phyloP scores from a whole-genome alignment of 345 rosid species.

The Bruguiera gymnorhiza region DNA sequence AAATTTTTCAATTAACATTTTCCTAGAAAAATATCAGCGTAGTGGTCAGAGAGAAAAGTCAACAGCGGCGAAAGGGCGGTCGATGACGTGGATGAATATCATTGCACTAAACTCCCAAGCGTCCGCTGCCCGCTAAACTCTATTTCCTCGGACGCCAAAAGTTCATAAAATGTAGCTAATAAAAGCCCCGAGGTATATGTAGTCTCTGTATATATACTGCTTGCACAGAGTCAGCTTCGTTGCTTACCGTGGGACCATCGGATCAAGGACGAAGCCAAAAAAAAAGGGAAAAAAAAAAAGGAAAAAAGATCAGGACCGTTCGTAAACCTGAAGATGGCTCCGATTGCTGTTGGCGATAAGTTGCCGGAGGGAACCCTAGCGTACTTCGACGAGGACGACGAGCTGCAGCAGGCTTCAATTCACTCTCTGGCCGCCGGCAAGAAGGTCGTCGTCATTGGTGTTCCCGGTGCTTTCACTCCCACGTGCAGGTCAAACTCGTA shows the following conservation, averaged over 20 bases:
- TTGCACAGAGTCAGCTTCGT: too few species aligned
- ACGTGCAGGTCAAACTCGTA: slow-evolving; percentile 71
- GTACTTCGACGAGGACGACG: slow-evolving; percentile 83
- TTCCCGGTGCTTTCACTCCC: slow-evolving; percentile 99
- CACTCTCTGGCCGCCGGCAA: slow-evolving; percentile 87
- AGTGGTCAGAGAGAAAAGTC: too few species aligned
- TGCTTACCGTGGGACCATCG: neutral
- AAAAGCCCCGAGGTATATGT: too few species aligned
- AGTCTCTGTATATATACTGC: neutral
- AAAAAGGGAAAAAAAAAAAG: too few species aligned
- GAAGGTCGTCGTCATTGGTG: slow-evolving; percentile 79
- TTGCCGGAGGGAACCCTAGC: slow-evolving; percentile 80
- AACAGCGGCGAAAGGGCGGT: too few species aligned
- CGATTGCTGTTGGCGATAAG: slow-evolving; percentile 65
- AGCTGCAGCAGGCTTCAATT: slow-evolving; percentile 66
- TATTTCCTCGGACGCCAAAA: slow-evolving; percentile 5
- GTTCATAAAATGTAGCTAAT: neutral
- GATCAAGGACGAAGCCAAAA: neutral
- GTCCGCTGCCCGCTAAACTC: too few species aligned
- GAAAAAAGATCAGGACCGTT: neutral
- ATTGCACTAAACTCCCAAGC: too few species aligned
- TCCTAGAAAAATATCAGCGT: too few species aligned
- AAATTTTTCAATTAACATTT: too few species aligned
- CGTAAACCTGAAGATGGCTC: slow-evolving; percentile 55
- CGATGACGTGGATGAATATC: too few species aligned